Evolutionary conservation across 345 rosid genomes (phyloP).

Genomic region (Pelargonium nanum): DNA sequence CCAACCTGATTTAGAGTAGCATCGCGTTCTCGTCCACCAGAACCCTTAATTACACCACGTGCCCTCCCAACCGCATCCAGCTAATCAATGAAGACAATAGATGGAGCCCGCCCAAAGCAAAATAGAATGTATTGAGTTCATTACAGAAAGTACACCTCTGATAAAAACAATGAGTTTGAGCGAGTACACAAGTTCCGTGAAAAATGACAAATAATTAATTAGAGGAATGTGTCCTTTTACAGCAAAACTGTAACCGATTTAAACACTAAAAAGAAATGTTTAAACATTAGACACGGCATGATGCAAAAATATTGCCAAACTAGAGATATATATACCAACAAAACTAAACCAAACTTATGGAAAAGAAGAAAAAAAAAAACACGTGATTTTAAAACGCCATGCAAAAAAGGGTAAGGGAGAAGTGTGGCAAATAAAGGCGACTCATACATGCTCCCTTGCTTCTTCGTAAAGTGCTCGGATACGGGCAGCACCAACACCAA

Average conservation of each 20-base stretch:
- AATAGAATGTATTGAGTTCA: neutral
- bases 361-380: too few relatives aligned
- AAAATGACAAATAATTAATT: too few relatives aligned
- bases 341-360: too few relatives aligned
- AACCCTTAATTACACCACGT: constrained; percentile 89
- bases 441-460: constrained; percentile 66
- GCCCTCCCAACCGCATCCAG: constrained; percentile 97
- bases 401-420: neutral
- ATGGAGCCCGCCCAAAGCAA: constrained; percentile 56
- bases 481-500: constrained; percentile 94
- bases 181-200: too few relatives aligned
- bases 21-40: constrained; percentile 97
- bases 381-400: too few relatives aligned
- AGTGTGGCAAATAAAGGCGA: constrained; percentile 11
- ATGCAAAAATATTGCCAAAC: too few relatives aligned
- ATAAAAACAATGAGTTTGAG: too few relatives aligned
- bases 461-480: constrained; percentile 89
- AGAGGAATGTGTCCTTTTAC: too few relatives aligned
- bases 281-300: too few relatives aligned
- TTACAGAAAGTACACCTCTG: neutral
- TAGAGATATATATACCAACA: too few relatives aligned
- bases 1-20: constrained; percentile 96
- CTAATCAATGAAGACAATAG: constrained; percentile 88
- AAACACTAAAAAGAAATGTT: too few relatives aligned
- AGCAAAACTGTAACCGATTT: too few relatives aligned